phyloP scores from a whole-genome alignment of 1,139 yeast species.

The Candida dubliniensis region DNA sequence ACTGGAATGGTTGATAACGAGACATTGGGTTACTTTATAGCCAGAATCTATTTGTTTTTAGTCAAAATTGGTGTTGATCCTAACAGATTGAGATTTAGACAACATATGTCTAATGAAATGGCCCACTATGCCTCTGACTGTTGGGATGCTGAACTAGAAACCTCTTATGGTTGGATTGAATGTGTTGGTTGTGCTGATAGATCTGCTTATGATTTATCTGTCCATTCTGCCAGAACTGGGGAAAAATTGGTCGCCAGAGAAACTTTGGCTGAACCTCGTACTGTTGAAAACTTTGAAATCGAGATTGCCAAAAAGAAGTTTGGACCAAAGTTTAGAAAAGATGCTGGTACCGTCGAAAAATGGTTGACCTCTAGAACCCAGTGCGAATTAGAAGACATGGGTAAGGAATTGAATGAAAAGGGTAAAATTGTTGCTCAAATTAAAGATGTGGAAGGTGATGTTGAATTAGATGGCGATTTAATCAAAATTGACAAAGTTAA shows the following conservation, averaged over 20 bases:
- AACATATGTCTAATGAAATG: slow-evolving; percentile 98
- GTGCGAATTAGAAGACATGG: slow-evolving; percentile 78
- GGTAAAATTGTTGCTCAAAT: slow-evolving; percentile 68
- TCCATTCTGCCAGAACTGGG: slow-evolving; percentile 92
- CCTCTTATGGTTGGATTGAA: slow-evolving; percentile 98
- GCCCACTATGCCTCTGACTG: slow-evolving; percentile 99
- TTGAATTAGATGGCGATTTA: slow-evolving; percentile 73
- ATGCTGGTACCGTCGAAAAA: slow-evolving; percentile 87
- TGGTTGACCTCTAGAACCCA: slow-evolving; percentile 78
- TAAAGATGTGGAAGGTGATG: slow-evolving; percentile 56
- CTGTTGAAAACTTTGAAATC: slow-evolving; percentile 80
- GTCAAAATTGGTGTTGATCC: slow-evolving; percentile 88
- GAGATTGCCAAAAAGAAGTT: slow-evolving; percentile 91
- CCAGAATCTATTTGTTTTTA: slow-evolving; percentile 85
- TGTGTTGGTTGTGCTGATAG: slow-evolving; percentile 99
- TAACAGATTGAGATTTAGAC: slow-evolving; percentile 88
- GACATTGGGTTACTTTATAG: slow-evolving; percentile 95
- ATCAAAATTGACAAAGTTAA: slow-evolving; percentile 76
- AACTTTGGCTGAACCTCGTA: slow-evolving; percentile 77
- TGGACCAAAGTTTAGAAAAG: slow-evolving; percentile 96
- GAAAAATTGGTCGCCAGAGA: slow-evolving; percentile 94
- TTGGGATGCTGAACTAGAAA: slow-evolving; percentile 98
- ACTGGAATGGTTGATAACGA: slow-evolving; percentile 91
- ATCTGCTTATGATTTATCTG: slow-evolving; percentile 95
- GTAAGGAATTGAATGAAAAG: slow-evolving; percentile 60